Conservation (phyloP, 2,329 filamentous ascomycete species). For the Claviceps capensis region DNA sequence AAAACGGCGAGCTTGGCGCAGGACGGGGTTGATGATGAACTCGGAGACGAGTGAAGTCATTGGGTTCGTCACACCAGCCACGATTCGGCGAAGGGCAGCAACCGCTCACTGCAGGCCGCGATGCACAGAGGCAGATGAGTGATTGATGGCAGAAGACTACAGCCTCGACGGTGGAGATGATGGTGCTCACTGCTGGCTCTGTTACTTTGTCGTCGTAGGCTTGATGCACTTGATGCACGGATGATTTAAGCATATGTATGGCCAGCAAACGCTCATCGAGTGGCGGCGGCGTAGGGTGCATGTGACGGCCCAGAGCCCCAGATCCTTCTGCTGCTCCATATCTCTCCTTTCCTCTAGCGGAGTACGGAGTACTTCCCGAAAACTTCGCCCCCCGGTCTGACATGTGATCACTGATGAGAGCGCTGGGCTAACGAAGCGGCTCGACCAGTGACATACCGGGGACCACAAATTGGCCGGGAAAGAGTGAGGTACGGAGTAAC, state of each 20-base stretch:
- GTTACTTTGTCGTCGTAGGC: not conserved
- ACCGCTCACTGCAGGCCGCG: not conserved
- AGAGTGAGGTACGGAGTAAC: not conserved
- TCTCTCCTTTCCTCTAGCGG: too few relatives aligned
- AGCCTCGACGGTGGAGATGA: not conserved
- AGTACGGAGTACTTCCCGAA: not conserved
- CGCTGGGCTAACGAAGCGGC: not conserved
- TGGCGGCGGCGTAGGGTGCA: too few relatives aligned
- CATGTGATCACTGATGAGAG: not conserved
- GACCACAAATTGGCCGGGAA: not conserved
- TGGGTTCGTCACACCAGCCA: slow-evolving; percentile 9
- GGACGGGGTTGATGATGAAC: slow-evolving; percentile 51
- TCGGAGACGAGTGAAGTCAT: slow-evolving; percentile 53
- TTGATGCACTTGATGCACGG: not conserved
- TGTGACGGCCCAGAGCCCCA: too few relatives aligned
- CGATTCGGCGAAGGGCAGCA: not conserved
- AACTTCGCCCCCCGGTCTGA: not conserved
- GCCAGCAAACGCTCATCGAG: not conserved
- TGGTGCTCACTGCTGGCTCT: not conserved
- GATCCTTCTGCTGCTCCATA: too few relatives aligned
- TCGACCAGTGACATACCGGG: not conserved
- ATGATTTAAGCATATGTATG: not conserved
- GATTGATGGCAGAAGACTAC: not conserved
- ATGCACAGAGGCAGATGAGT: not conserved
- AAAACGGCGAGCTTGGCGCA: slow-evolving; percentile 52